Evolutionary conservation across 2,329 filamentous ascomycete genomes (phyloP).

Genomic region (Cladorrhinum sp.): DNA sequence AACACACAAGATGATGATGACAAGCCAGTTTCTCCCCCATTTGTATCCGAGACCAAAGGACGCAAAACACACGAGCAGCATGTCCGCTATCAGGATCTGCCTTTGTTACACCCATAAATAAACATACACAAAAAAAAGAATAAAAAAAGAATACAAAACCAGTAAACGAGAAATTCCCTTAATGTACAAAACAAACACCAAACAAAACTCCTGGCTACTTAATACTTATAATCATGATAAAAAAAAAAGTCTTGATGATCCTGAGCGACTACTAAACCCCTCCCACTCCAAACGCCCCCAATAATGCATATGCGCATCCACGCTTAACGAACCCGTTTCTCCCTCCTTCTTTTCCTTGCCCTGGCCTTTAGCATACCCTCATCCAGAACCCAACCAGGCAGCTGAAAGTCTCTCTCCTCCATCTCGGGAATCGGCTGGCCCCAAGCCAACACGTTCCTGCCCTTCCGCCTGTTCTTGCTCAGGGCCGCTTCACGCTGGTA

Average conservation of each 20-base stretch:
- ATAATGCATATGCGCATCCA: neutral
- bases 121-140: neutral
- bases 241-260: too few species aligned
- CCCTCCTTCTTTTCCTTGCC: constrained; percentile 60
- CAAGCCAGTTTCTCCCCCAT: too few species aligned
- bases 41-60: too few species aligned
- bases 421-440: constrained; percentile 76
- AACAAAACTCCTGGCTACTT: neutral
- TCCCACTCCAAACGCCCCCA: too few species aligned
- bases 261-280: too few species aligned
- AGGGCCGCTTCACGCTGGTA: constrained; percentile 78
- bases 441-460: constrained; percentile 73
- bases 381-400: constrained; percentile 64
- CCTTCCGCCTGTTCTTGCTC: constrained; percentile 64
- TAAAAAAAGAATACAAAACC: neutral
- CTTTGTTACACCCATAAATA: too few species aligned
- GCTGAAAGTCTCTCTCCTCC: constrained; percentile 65
- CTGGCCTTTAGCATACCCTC: constrained; percentile 55
- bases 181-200: neutral
- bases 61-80: too few species aligned
- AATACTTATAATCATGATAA: neutral
- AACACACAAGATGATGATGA: too few species aligned
- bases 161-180: neutral
- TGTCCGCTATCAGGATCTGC: too few species aligned
- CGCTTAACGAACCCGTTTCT: constrained; percentile 49